Conservation (phyloP, 345 rosid species). For the Turritis glabra region DNA sequence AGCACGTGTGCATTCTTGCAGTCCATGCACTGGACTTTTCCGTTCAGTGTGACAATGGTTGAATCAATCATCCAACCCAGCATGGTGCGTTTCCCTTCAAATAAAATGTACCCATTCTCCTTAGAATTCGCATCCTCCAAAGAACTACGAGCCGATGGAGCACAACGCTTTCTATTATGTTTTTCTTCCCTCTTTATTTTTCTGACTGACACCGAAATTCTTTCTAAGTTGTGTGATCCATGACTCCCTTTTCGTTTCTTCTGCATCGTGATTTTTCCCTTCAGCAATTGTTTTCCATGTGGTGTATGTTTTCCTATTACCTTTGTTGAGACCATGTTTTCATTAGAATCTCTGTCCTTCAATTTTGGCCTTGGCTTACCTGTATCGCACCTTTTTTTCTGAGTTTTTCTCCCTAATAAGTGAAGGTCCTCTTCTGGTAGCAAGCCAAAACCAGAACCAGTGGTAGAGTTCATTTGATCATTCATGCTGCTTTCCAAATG, state of each 20-base stretch:
- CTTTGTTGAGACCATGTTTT: constrained; percentile 35
- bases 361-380: constrained; percentile 45
- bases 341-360: constrained; percentile 33
- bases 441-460: constrained; percentile 61
- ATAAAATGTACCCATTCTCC: constrained; percentile 57
- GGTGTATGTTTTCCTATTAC: constrained; percentile 32
- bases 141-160: constrained; percentile 67
- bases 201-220: constrained; percentile 32
- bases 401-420: constrained; percentile 49
- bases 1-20: constrained; percentile 42
- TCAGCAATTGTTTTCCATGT: constrained; percentile 34
- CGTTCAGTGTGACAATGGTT: constrained; percentile 55
- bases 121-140: constrained; percentile 49
- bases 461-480: constrained; percentile 42
- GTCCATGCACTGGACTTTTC: constrained; percentile 59
- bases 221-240: constrained; percentile 15
- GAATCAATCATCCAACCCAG: constrained; percentile 87
- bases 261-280: constrained; percentile 26
- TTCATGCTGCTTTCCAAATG: constrained; percentile 47
- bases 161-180: constrained; percentile 59
- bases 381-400: constrained; percentile 54
- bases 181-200: constrained; percentile 51
- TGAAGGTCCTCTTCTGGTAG: constrained; percentile 69
- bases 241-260: constrained; percentile 38
- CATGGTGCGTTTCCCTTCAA: constrained; percentile 74